These are phyloP conservation scores for Proteromonas lacertae DNA, from an alignment of 352 stramenopile genomes.

Conservation along the genomic window DNA sequence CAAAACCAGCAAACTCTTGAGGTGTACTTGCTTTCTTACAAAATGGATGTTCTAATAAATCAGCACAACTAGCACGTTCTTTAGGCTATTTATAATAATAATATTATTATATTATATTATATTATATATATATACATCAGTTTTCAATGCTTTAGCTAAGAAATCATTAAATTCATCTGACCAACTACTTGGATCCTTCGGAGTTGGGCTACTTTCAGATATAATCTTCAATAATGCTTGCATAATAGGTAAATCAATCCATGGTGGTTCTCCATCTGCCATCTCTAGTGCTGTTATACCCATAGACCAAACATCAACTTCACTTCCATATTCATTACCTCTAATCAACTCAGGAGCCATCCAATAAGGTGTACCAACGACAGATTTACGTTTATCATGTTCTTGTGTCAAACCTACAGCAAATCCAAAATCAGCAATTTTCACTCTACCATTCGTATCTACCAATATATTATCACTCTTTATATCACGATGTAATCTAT, in stretches of 20 bases:
- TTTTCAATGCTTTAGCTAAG: conserved; percentile 30
- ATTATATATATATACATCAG: conserved; percentile 8
- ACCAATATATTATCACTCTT: conserved; percentile 26
- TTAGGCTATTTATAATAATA: too few relatives aligned
- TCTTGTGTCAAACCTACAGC: conserved; percentile 17
- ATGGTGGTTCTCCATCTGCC: conserved; percentile 41
- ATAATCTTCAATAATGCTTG: conserved; percentile 23
- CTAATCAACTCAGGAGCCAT: conserved; percentile 61
- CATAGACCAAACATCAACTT: conserved; percentile 20
- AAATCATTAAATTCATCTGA: conserved; percentile 33
- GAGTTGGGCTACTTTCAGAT: conserved; percentile 29
- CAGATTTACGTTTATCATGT: conserved; percentile 18
- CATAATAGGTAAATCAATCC: conserved; percentile 52
- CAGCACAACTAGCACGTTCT: conserved; percentile 29
- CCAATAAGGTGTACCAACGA: too few relatives aligned
- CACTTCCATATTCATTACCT: conserved; percentile 47
- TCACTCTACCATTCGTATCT: conserved; percentile 12
- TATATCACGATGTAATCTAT: conserved; percentile 23
- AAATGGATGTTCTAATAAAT: conserved; percentile 54
- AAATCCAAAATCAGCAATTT: conserved; percentile 26
- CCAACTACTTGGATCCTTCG: conserved; percentile 29
- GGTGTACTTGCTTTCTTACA: conserved; percentile 18
- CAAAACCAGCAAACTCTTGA: conserved; percentile 16
- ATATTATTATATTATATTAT: conserved; percentile 1
- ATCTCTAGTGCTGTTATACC: conserved; percentile 48